Base-by-base conservation (phyloP, 179 eudicot species). In the Beta macrorhiza region DNA sequence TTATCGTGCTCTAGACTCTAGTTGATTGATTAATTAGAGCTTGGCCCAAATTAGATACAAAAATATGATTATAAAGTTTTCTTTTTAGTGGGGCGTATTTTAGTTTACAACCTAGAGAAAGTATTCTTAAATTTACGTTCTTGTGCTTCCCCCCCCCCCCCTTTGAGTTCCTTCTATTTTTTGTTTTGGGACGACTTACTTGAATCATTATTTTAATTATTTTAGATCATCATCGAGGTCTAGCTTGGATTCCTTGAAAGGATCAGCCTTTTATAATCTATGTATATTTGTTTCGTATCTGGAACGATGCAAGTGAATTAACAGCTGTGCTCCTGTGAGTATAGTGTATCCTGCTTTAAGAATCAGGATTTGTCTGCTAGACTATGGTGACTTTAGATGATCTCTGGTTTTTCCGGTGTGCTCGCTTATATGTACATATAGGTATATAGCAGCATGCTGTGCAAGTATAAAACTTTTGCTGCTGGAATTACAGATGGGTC, bases 401-500 rank as follows among this genome's bases (percentile, higher is more conserved):
- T 64, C 11, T 49, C 20, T 25, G 72, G 70, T 52, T 49, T 3
- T 19, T 29, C 17, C 9, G 63, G 32, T 51, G 0, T 77, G 19
- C 47, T 19, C 51, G 29, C 55, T 49, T 19, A 51, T 49, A 7
- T 49, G 10, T 49, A 37, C 42, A 37, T 37, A 37, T 37, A 37
- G 42, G 42, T 52, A n/a, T 16, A 47, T 45, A 14, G 45, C 8
- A 51, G 68, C 42, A 51, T 25, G 13, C n/a, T 57, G 45, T 53
- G 12, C 22, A 16, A 51, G 42, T 37, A 57, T 5, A 74, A 53
- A 9, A 49, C 53, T 49, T 9, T 9, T 49, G 53, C 53, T 67
- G 80, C 63, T 69, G 20, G 52, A 78, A 78, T 67, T 32, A 53
- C 74, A 32, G 67, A 72, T 51, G 7, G 10, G 42, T 51, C 64